These are phyloP conservation scores for Fomitopsis betulina DNA, from an alignment of 1,284 basidiomycete genomes.

Conservation along the genomic window DNA sequence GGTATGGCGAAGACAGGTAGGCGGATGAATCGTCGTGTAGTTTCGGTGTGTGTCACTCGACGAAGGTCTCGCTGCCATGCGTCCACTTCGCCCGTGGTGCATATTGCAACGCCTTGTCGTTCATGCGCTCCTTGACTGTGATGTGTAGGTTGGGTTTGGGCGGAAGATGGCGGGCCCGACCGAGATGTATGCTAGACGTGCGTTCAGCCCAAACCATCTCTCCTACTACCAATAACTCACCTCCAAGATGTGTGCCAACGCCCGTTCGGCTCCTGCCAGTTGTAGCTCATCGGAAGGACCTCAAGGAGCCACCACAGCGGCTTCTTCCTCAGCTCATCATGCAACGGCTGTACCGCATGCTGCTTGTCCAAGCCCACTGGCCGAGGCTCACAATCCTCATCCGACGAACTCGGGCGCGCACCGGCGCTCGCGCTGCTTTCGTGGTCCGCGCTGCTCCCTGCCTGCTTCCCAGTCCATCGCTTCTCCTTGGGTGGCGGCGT, in stretches of 20 bases:
- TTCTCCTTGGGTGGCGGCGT: slow-evolving; percentile 3
- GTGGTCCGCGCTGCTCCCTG: neutral
- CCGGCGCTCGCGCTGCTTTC: neutral
- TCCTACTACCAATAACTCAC: slow-evolving; percentile 19
- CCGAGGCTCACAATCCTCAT: slow-evolving; percentile 1
- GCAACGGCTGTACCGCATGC: slow-evolving; percentile 28
- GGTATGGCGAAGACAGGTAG: neutral
- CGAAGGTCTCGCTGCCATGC: slow-evolving; percentile 43
- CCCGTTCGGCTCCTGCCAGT: slow-evolving; percentile 32
- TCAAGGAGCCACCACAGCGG: slow-evolving; percentile 41
- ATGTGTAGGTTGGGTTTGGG: slow-evolving; percentile 46
- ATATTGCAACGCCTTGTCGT: slow-evolving; percentile 39
- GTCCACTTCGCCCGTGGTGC: slow-evolving; percentile 45
- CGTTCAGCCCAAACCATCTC: neutral
- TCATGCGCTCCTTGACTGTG: slow-evolving; percentile 49
- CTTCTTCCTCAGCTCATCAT: slow-evolving; percentile 30
- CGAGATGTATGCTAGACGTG: slow-evolving; percentile 36
- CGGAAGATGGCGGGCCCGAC: slow-evolving; percentile 42
- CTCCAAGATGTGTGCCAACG: slow-evolving; percentile 30
- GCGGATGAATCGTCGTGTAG: neutral
- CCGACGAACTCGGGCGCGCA: neutral
- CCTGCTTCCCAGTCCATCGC: neutral
- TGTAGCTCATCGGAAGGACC: slow-evolving; percentile 32
- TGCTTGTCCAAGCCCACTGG: slow-evolving; percentile 12
- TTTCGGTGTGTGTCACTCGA: slow-evolving; percentile 26